These are phyloP conservation scores for Zygosaccharomyces lentus DNA, from an alignment of 805 yeast genomes.

Conservation along the genomic window DNA sequence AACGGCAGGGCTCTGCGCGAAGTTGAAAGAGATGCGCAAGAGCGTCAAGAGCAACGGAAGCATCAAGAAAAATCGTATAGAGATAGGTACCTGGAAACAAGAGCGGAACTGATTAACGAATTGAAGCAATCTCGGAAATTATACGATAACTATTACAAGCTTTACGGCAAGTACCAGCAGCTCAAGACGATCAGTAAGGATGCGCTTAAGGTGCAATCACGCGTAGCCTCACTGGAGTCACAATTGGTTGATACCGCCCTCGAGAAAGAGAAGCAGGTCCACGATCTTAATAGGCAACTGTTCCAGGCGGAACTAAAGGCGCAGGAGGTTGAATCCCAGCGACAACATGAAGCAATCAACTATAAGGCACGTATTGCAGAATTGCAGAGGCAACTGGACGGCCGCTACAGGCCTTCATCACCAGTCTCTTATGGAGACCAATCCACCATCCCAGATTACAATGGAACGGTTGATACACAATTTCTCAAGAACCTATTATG, in stretches of 20 bases:
- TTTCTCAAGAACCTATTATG: constrained; percentile 16
- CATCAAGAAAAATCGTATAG: constrained; percentile 15
- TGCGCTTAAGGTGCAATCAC: constrained; percentile 15
- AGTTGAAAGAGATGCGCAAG: constrained; percentile 14
- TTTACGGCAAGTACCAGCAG: constrained; percentile 32
- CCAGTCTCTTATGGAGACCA: constrained; percentile 10
- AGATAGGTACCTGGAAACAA: constrained; percentile 26
- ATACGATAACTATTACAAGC: constrained; percentile 35
- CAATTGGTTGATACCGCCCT: constrained; percentile 22
- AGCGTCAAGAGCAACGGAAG: constrained; percentile 8
- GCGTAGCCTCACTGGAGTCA: constrained; percentile 24
- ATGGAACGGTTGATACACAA: constrained; percentile 17
- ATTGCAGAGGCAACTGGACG: constrained; percentile 22
- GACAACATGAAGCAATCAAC: constrained; percentile 22
- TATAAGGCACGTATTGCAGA: constrained; percentile 30
- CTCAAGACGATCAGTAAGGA: constrained; percentile 16
- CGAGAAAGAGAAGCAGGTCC: constrained; percentile 30
- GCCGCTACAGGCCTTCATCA: constrained; percentile 10
- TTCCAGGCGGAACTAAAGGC: constrained; percentile 24
- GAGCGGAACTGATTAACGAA: constrained; percentile 34
- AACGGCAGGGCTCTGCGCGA: constrained; percentile 26
- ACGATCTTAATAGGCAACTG: constrained; percentile 27
- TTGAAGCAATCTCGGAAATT: constrained; percentile 34
- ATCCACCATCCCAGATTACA: constrained; percentile 16
- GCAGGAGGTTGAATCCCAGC: constrained; percentile 22